Evolutionary conservation across 2,329 filamentous ascomycete species (phyloP).

Genomic region (Alternaria arborescens): DNA sequence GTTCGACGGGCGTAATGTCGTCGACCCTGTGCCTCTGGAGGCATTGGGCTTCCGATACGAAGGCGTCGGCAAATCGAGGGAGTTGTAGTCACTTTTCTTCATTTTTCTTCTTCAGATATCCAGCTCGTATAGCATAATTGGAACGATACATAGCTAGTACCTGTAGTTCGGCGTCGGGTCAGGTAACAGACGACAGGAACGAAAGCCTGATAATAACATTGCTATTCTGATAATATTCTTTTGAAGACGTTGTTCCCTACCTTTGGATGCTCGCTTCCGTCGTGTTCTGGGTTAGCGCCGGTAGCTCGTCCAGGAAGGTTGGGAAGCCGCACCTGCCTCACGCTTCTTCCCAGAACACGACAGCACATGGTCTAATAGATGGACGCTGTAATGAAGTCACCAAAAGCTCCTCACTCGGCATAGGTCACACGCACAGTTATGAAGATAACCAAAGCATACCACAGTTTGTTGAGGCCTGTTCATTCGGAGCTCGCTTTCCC

Average conservation of each 20-base stretch:
- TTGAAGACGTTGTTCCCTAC: neutral
- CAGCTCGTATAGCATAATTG: neutral
- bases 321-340: neutral
- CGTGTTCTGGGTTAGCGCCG: neutral
- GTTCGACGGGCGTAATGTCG: slow-evolving; percentile 9
- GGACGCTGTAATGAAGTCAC: neutral
- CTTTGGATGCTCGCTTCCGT: neutral
- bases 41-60: slow-evolving; percentile 9
- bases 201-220: neutral
- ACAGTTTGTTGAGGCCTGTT: neutral
- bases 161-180: neutral
- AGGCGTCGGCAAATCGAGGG: slow-evolving; percentile 4
- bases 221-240: neutral
- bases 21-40: slow-evolving; percentile 7
- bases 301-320: neutral
- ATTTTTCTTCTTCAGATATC: neutral
- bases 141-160: neutral
- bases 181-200: neutral
- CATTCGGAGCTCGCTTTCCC: neutral
- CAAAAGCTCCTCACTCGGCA: neutral
- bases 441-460: neutral
- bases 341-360: neutral
- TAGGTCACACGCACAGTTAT: neutral
- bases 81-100: neutral
- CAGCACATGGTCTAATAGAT: neutral